These are phyloP conservation scores for Cucurbita maxima DNA, from an alignment of 306 rosid species.

Conservation along the genomic window DNA sequence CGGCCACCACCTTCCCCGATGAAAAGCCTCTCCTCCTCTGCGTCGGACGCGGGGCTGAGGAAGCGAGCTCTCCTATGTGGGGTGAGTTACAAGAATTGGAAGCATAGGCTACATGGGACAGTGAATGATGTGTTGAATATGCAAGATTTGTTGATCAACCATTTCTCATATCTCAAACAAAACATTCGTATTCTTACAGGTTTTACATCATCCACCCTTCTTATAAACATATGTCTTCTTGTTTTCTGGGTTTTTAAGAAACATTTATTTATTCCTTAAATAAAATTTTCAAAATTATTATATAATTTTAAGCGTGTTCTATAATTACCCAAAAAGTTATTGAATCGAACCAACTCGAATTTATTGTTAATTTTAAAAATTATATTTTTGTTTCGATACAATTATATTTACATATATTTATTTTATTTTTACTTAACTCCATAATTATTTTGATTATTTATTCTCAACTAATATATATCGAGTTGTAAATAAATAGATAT, in stretches of 20 bases:
- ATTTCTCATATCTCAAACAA: constrained; percentile 27
- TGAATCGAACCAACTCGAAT: too few species aligned
- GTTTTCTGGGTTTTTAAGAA: background rate
- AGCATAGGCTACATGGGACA: constrained; percentile 48
- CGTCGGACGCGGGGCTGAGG: background rate
- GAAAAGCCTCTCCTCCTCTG: background rate
- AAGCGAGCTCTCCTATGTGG: constrained; percentile 81
- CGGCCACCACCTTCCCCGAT: background rate
- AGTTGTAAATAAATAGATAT: too few species aligned
- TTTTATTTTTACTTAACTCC: too few species aligned
- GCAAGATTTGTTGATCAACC: constrained; percentile 25
- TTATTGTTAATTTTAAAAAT: too few species aligned
- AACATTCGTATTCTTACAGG: constrained; percentile 57
- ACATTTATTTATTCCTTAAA: background rate
- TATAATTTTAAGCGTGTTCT: too few species aligned
- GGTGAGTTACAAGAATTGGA: constrained; percentile 35
- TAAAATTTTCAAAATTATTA: too few species aligned
- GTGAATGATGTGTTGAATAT: constrained; percentile 45
- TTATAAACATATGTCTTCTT: background rate
- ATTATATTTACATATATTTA: too few species aligned
- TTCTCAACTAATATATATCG: too few species aligned
- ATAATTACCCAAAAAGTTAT: too few species aligned
- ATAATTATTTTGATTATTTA: too few species aligned
- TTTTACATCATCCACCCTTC: constrained; percentile 2
- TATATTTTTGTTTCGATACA: too few species aligned